Evolutionary conservation across 495 filamentous ascomycete genomes (phyloP).

Genomic region (Podospora anserina): DNA sequence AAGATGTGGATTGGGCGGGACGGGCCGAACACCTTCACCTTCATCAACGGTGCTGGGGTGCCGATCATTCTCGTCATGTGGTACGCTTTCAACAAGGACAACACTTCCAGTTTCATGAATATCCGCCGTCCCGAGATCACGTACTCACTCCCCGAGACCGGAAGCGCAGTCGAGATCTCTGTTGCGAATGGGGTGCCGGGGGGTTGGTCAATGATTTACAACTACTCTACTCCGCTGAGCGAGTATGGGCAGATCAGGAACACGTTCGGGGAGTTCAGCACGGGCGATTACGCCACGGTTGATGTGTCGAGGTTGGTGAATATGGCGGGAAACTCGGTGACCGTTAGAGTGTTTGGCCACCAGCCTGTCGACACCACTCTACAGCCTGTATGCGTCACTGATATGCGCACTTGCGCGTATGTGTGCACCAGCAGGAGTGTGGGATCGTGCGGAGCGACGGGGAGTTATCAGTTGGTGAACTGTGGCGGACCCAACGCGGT

Average conservation of each 20-base stretch:
- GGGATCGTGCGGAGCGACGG: conserved; percentile 22
- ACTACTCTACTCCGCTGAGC: conserved; percentile 27
- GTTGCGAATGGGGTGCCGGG: conserved; percentile 29
- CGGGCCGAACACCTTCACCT: conserved; percentile 32
- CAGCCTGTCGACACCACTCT: background rate
- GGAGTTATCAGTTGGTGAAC: conserved; percentile 25
- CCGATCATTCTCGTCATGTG: conserved; percentile 28
- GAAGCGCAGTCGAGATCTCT: conserved; percentile 22
- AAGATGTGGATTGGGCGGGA: conserved; percentile 27
- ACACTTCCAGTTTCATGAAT: conserved; percentile 28
- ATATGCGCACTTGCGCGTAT: conserved; percentile 27
- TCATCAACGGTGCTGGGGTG: conserved; percentile 27
- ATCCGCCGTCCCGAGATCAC: conserved; percentile 25
- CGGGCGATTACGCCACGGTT: conserved; percentile 28
- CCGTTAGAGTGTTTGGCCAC: conserved; percentile 14
- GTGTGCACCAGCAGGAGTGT: conserved; percentile 13
- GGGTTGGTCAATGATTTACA: conserved; percentile 33
- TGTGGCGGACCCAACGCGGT: conserved; percentile 23
- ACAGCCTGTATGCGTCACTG: conserved; percentile 18
- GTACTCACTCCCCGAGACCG: conserved; percentile 27
- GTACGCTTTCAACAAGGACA: conserved; percentile 18
- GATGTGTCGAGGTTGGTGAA: conserved; percentile 41
- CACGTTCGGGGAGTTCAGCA: conserved; percentile 41
- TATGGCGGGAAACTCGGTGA: conserved; percentile 38
- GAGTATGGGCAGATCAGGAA: conserved; percentile 36